Percentiles rank a stretch among this genome's conserved stretches.
These are phyloP conservation scores for Balansia obtecta DNA, from an alignment of 2,329 filamentous ascomycete genomes.

Conservation along the genomic window DNA sequence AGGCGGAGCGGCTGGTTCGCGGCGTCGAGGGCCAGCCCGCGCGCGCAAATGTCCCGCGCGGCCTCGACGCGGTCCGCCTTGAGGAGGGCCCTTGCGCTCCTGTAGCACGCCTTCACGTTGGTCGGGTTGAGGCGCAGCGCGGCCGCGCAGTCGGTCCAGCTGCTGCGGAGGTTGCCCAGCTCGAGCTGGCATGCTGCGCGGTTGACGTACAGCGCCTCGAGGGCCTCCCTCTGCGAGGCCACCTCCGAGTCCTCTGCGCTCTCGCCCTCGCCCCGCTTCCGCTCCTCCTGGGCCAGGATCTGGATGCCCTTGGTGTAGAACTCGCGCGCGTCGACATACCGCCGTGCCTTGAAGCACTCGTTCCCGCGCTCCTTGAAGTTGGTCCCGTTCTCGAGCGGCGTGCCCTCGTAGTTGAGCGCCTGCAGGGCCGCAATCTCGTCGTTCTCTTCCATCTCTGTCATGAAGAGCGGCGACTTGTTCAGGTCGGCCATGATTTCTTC, in stretches of 20 bases:
- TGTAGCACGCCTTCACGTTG: slow-evolving; percentile 87
- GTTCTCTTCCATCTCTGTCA: slow-evolving; percentile 87
- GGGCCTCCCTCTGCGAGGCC: slow-evolving; percentile 45
- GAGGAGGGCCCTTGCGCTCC: slow-evolving; percentile 66
- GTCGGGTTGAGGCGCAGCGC: slow-evolving; percentile 65
- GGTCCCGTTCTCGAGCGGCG: slow-evolving; percentile 65
- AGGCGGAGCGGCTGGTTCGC: slow-evolving; percentile 53
- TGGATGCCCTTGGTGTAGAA: slow-evolving; percentile 83
- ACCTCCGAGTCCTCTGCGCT: slow-evolving; percentile 29
- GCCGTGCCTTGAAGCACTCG: slow-evolving; percentile 63
- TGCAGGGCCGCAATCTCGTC: slow-evolving; percentile 74
- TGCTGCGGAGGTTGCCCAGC: slow-evolving; percentile 77
- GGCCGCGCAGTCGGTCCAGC: slow-evolving; percentile 71
- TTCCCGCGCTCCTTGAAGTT: slow-evolving; percentile 92
- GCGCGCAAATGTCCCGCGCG: slow-evolving; percentile 65
- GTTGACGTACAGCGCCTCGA: slow-evolving; percentile 74
- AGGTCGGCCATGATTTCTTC: slow-evolving; percentile 45
- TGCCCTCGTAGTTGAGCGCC: slow-evolving; percentile 87
- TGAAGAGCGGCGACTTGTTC: slow-evolving; percentile 70
- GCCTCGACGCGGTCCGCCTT: slow-evolving; percentile 67
- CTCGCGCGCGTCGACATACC: slow-evolving; percentile 74
- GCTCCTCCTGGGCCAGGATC: slow-evolving; percentile 54
- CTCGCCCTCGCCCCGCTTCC: slow-evolving; percentile 33
- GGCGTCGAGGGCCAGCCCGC: slow-evolving; percentile 61
- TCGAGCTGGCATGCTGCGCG: slow-evolving; percentile 82